Evolutionary conservation across 257 asterid species (phyloP), one percentile per base, ranked within the genome.

Genomic region (Knoxia roxburghii): DNA sequence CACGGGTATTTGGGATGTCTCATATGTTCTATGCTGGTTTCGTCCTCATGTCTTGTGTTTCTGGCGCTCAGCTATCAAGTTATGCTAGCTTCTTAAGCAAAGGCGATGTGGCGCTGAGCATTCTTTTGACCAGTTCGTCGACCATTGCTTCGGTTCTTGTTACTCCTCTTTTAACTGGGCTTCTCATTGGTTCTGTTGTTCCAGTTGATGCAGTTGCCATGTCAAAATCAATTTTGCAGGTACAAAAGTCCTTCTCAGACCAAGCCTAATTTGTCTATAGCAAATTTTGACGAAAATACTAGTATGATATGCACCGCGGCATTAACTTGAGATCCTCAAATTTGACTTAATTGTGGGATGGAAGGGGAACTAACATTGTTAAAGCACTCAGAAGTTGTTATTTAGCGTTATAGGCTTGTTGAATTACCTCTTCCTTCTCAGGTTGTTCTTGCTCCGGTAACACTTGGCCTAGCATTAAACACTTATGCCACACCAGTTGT

Each of bases 211-310:
- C 95, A 26, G 67, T 88, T 58, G 96, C 99, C 21, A 94, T 94
- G 99, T 86, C 99, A 21, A 94, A 87, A 77, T 88, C 99, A 41
- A 94, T 94, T 80, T 76, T 90, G 80, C 99, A 94, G 96, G 99
- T 90, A 79, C 50, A 17, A 8, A 26, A 59, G n/a, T 50, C 33
- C 54, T 49, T 64, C 8, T 51, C 54, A 26, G 55, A 59, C 61
- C 32, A 54, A 53, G 35, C 45, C 7, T 14, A n/a, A 64, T 14
- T 9, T 30, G 26, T 40, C 4, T n/a, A 4, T 2, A 53, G n/a
- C 17, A 14, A 26, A 13, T 7, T 12, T 0, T 1, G 20, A 30
- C 14, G 33, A 43, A 41, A 5, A 45, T 3, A 13, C 2, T 35
- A 2, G 21, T 4, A 33, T 45, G 32, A 23, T 48, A 50, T 14